These are phyloP conservation scores for Tolypocladium inflatum DNA, from an alignment of 2,329 filamentous ascomycete genomes.

Conservation along the genomic window DNA sequence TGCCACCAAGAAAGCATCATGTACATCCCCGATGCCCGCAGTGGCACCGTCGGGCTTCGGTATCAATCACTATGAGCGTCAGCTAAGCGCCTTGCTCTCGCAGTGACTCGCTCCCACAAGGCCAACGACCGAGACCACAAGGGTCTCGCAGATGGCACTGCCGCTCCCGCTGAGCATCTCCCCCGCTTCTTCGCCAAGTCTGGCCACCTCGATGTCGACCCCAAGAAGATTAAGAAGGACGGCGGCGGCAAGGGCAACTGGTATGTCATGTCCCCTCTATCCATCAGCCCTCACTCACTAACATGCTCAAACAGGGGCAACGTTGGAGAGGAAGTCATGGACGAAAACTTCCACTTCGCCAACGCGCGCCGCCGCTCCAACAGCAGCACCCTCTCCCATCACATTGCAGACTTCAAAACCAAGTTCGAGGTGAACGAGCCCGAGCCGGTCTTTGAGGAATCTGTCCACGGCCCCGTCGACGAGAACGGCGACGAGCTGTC, in stretches of 20 bases:
- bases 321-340: conserved; percentile 73
- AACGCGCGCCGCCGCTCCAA: conserved; percentile 90
- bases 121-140: conserved; percentile 87
- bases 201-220: conserved; percentile 71
- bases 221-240: conserved; percentile 95
- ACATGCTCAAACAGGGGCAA: conserved; percentile 54
- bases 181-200: conserved; percentile 91
- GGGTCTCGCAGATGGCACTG: conserved; percentile 65
- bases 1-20: background rate
- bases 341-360: conserved; percentile 73
- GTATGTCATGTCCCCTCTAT: conserved; percentile 40
- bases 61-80: background rate
- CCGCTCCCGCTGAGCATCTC: conserved; percentile 59
- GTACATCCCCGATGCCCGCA: background rate
- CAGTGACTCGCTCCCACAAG: conserved; percentile 98
- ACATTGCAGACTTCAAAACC: conserved; percentile 77
- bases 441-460: conserved; percentile 89
- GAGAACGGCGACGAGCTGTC: conserved; percentile 44
- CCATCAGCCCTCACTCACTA: background rate
- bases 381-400: conserved; percentile 64
- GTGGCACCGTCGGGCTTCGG: background rate
- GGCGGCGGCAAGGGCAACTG: conserved; percentile 90
- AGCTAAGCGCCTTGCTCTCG: conserved; percentile 4
- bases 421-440: conserved; percentile 90
- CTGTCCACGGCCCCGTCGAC: conserved; percentile 57